Evolutionary conservation across 2,329 filamentous ascomycete genomes (phyloP), one percentile per base, ranked within the genome.

Genomic region (Alternaria postmessia): DNA sequence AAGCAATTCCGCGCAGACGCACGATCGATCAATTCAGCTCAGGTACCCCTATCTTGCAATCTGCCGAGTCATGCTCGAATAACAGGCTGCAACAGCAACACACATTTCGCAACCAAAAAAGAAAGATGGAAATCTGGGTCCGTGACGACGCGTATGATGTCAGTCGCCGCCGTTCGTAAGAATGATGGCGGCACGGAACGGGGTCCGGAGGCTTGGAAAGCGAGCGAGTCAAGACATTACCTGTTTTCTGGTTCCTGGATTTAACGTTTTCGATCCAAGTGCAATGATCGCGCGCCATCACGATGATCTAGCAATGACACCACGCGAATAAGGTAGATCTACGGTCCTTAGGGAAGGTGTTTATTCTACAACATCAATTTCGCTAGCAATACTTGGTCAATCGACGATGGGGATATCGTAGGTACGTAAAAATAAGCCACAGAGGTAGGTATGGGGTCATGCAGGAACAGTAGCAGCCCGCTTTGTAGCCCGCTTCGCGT

Each of bases 81-180:
- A 49, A 49, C 46, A 49, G 46, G 32, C 24, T 51, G 22, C 36
- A n/a, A 41, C 34, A 51, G 8, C 16, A 34, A 30, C n/a, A 54
- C 55, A 54, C 32, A 22, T 56, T 48, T 48, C 20, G 18, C 22
- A 48, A 30, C 18, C 34, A 26, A 43, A 34, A 51, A 46, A 52
- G 28, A 53, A 53, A 44, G 1, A 57, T 57, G 38, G 43, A 49
- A 48, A 26, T 42, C 39, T 61, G 57, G 56, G 38, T 59, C 57
- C 54, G 59, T 67, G 59, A 67, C 62, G 64, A 54, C 36, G 61
- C 46, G 22, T 30, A 62, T 68, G 65, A 68, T 59, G 59, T 66
- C 64, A 66, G 58, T 56, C 53, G 60, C 48, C 46, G 44, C 56
- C 36, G 36, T 43, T 41, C 32, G 42, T 44, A 54, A 30, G 8